Conservation (phyloP, 2,329 filamentous ascomycete genomes). For the Talaromyces sp. region DNA sequence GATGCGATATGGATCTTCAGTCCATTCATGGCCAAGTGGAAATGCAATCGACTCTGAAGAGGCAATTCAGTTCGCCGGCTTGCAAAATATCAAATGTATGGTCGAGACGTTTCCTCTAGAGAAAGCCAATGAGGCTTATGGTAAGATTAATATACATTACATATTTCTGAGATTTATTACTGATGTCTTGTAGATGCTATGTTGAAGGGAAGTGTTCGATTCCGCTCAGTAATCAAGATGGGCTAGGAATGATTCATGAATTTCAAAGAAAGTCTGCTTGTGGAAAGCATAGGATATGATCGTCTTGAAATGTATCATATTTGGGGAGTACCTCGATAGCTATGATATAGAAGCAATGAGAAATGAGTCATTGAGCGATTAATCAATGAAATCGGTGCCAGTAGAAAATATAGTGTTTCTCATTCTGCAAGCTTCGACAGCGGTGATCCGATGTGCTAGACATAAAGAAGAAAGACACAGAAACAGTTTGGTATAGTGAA, state of each 20-base stretch:
- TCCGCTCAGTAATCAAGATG: slow-evolving; percentile 52
- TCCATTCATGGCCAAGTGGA: slow-evolving; percentile 54
- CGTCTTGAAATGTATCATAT: too few relatives aligned
- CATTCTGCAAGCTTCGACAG: not conserved
- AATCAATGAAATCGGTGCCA: not conserved
- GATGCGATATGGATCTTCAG: slow-evolving; percentile 47
- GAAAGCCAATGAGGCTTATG: slow-evolving; percentile 48
- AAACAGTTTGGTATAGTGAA: not conserved
- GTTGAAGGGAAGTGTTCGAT: slow-evolving; percentile 50
- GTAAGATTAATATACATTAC: slow-evolving; percentile 27
- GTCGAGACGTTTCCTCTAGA: slow-evolving; percentile 22
- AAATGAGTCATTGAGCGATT: not conserved
- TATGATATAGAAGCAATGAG: too few relatives aligned
- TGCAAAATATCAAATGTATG: slow-evolving; percentile 22
- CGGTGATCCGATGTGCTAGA: not conserved
- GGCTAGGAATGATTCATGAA: slow-evolving; percentile 19
- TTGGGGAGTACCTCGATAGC: not conserved
- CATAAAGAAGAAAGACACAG: not conserved
- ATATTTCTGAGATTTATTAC: not conserved
- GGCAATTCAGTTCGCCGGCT: slow-evolving; percentile 25
- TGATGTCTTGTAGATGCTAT: slow-evolving; percentile 42
- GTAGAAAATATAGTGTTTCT: not conserved
- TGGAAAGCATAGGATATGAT: not conserved
- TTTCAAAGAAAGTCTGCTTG: not conserved
- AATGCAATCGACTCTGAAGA: slow-evolving; percentile 54